Percentiles rank a stretch among this genome's conserved stretches.
phyloP scores from a whole-genome alignment of 164 flowering plant genomes.

The Tetrastigma voinierianum region DNA sequence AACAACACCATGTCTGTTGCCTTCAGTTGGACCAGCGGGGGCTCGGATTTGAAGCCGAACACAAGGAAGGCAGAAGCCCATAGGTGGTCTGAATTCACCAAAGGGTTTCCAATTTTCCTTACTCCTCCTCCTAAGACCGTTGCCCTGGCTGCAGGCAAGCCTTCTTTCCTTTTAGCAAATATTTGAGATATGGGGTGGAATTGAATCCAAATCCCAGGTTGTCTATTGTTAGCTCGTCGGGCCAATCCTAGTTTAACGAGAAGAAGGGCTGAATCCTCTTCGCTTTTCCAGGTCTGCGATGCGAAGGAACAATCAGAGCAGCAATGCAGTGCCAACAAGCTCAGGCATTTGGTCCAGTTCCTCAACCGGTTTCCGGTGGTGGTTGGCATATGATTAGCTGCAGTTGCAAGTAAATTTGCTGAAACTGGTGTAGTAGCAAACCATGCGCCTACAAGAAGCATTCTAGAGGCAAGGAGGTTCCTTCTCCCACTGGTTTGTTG shows the following conservation, averaged over 20 bases:
- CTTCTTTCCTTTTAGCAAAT: slow-evolving; percentile 54
- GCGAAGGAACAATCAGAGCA: slow-evolving; percentile 41
- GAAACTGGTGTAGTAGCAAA: slow-evolving; percentile 75
- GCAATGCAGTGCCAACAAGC: slow-evolving; percentile 33
- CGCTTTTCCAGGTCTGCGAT: slow-evolving; percentile 48
- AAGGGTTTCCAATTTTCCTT: slow-evolving; percentile 53
- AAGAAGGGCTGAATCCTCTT: slow-evolving; percentile 68
- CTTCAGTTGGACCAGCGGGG: slow-evolving; percentile 68
- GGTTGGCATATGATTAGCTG: slow-evolving; percentile 56
- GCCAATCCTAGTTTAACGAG: slow-evolving; percentile 78
- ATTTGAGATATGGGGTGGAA: slow-evolving; percentile 66
- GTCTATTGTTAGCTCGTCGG: slow-evolving; percentile 45
- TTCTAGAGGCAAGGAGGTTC: slow-evolving; percentile 57
- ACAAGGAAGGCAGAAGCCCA: slow-evolving; percentile 88
- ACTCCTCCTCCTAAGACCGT: slow-evolving; percentile 63
- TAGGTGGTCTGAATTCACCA: slow-evolving; percentile 54
- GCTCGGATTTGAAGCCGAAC: slow-evolving; percentile 86
- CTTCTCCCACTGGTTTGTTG: slow-evolving; percentile 42
- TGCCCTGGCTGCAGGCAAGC: slow-evolving; percentile 54
- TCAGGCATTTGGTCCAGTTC: slow-evolving; percentile 55
- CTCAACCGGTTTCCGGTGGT: slow-evolving; percentile 26
- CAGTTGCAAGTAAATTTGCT: slow-evolving; percentile 55
- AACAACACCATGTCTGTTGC: slow-evolving; percentile 68
- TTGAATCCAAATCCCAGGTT: slow-evolving; percentile 60
- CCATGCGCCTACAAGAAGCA: slow-evolving; percentile 90